phyloP scores from a whole-genome alignment of 305 asterid genomes.

The Solanum hybrid region DNA sequence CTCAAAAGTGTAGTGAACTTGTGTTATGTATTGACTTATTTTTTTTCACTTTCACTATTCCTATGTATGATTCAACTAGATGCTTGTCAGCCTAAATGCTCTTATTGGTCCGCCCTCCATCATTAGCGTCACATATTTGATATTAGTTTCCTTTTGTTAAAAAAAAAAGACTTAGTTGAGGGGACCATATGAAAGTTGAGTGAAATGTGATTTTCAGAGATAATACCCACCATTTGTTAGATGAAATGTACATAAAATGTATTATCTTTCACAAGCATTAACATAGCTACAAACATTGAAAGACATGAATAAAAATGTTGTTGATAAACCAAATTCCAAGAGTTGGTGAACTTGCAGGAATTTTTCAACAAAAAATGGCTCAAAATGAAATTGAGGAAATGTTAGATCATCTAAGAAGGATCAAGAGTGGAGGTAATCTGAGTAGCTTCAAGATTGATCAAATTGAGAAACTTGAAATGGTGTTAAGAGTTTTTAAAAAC shows the following conservation, averaged over 20 bases:
- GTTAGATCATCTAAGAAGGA: background rate
- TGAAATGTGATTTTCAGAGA: background rate
- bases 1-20: background rate
- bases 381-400: background rate
- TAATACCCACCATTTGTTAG: background rate
- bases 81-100: background rate
- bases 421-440: background rate
- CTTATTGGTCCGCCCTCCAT: background rate
- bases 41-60: background rate
- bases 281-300: background rate
- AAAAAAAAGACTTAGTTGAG: background rate
- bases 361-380: background rate
- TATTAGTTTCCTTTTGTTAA: background rate
- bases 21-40: background rate
- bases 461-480: background rate
- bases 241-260: background rate
- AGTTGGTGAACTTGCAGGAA: background rate
- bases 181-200: background rate
- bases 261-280: background rate
- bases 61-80: background rate
- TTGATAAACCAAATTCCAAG: background rate
- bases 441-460: background rate
- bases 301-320: background rate
- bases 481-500: background rate
- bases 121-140: background rate